Evolutionary conservation across 208 protist genomes (phyloP), one percentile per base, ranked within the genome.

Genomic region (Angomonas deanei): DNA sequence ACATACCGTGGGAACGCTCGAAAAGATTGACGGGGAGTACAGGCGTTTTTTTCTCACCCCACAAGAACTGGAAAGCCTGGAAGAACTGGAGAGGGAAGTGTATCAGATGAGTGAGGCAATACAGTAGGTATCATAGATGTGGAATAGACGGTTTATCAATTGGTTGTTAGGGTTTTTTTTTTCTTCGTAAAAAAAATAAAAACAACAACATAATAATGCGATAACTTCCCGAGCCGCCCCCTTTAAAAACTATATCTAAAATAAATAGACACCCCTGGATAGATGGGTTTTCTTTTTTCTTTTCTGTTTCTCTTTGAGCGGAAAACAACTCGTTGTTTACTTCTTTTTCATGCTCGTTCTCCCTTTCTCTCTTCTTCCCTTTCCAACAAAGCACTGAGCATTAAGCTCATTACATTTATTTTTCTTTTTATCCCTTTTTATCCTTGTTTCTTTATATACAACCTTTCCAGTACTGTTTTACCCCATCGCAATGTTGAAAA

Each of bases 391-490:
- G 21, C 38, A 0, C 15, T 39, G 26, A 52, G 49, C 26, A 42
- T 13, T n/a, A n/a, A n/a, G n/a, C n/a, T n/a, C n/a, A n/a, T n/a
- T n/a, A n/a, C n/a, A n/a, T n/a, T n/a, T n/a, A 17, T 62, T 33
- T 30, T 62, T 3, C 52, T 55, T 52, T 36, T 52, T 63, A 11
- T 32, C 13, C 5, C 11, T n/a, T 63, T 65, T 64, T 39, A 32
- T 49, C 26, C n/a, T n/a, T n/a, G 23, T 55, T 33, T 23, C 46
- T 19, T 38, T 17, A 30, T 33, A 17, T 59, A 31, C 39, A 53
- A 27, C 5, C 59, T 36, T 56, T 56, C 38, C 26, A 55, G 34
- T 36, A 27, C 52, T 59, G 36, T 56, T 65, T 62, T 63, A 11
- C 32, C 26, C n/a, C 26, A 53, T 32, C n/a, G 23, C 27, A 52